Evolutionary conservation across 1,139 yeast species (phyloP).

Genomic region (Saccharomycopsis hybrid): DNA sequence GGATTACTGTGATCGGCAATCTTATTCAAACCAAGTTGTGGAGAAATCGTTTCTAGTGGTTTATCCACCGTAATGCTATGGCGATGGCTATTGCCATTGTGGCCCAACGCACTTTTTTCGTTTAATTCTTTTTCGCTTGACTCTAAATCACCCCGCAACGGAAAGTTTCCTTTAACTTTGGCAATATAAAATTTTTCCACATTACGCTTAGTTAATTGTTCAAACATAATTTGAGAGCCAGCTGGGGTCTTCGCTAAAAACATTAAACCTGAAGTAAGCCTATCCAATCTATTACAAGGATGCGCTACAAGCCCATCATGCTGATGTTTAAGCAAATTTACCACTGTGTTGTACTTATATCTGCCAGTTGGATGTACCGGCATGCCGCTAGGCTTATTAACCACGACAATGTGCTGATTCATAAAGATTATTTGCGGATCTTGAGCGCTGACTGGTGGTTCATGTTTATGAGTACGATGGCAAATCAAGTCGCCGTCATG

Average conservation of each 20-base stretch:
- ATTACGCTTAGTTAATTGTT: slow-evolving; percentile 66
- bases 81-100: no score
- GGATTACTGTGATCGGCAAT: slow-evolving; percentile 32
- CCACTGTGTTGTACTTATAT: slow-evolving; percentile 52
- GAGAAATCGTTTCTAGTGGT: slow-evolving; percentile 69
- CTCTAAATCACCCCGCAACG: slow-evolving; percentile 27
- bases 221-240: slow-evolving; percentile 74
- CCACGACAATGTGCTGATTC: slow-evolving; percentile 72
- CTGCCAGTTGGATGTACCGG: slow-evolving; percentile 79
- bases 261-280: slow-evolving; percentile 93
- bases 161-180: slow-evolving; percentile 80
- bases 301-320: slow-evolving; percentile 47
- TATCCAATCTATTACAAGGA: slow-evolving; percentile 87
- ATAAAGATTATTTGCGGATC: slow-evolving; percentile 70
- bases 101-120: no score
- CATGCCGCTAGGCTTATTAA: slow-evolving; percentile 77
- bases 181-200: slow-evolving; percentile 84
- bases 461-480: slow-evolving; percentile 84
- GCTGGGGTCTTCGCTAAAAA: slow-evolving; percentile 78
- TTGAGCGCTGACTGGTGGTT: slow-evolving; percentile 77
- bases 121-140: slow-evolving; percentile 6
- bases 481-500: slow-evolving; percentile 79
- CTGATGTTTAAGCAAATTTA: slow-evolving; percentile 62
- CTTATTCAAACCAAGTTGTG: slow-evolving; percentile 70
- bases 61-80: slow-evolving; percentile 49